Conservation (phyloP, 257 asterid genomes). For the Solanum raphanifolium region DNA sequence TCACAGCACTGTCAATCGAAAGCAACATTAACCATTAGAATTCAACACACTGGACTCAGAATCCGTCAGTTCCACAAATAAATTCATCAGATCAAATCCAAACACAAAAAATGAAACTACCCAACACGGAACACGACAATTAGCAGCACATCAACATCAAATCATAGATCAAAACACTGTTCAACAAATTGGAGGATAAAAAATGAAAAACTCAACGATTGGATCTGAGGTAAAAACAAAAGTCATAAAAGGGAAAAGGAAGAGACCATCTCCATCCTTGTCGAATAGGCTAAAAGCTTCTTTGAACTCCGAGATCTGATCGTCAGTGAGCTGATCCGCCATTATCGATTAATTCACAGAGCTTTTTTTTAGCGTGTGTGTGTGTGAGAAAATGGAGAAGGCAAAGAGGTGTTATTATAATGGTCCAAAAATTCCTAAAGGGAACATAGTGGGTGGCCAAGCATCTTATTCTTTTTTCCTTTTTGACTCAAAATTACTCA, state of each 20-base stretch:
- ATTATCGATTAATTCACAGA: not conserved
- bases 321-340: constrained; percentile 9
- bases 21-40: not conserved
- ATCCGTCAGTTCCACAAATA: not conserved
- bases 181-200: not conserved
- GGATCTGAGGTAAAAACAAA: not conserved
- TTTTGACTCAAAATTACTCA: not conserved
- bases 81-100: not conserved
- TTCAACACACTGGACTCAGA: not conserved
- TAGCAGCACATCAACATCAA: not conserved
- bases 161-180: not conserved
- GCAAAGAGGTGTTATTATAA: not conserved
- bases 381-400: not conserved
- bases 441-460: not conserved
- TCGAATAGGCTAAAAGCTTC: constrained; percentile 7
- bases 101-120: not conserved
- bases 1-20: not conserved
- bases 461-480: not conserved
- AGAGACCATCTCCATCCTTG: constrained; percentile 5
- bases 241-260: not conserved
- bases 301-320: constrained; percentile 4
- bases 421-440: not conserved
- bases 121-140: not conserved
- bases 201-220: not conserved
- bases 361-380: not conserved